Percentiles rank a stretch among this genome's conserved stretches.
Conservation (phyloP, 2,329 filamentous ascomycete species). For the Mycocentrospora acerina region DNA sequence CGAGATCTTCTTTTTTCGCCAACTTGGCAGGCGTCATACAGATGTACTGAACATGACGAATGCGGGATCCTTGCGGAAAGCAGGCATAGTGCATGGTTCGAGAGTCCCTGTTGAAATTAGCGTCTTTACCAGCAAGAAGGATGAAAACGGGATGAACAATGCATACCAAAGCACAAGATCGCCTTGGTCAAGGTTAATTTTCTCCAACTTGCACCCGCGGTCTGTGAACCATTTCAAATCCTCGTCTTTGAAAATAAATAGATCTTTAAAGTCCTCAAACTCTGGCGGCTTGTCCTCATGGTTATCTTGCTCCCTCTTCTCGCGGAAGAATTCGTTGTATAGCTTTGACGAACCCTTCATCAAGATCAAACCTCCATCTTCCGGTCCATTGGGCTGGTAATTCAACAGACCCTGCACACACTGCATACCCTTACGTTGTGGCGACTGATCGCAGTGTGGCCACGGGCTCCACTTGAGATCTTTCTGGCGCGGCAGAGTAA, state of each 20-base stretch:
- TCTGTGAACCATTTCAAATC: constrained; percentile 49
- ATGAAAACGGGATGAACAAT: background rate
- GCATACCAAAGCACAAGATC: constrained; percentile 32
- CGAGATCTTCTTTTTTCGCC: constrained; percentile 18
- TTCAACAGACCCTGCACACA: constrained; percentile 50
- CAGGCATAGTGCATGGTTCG: constrained; percentile 48
- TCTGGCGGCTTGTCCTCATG: constrained; percentile 18
- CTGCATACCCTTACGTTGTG: constrained; percentile 44
- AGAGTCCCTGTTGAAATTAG: constrained; percentile 47
- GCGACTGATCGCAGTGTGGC: constrained; percentile 46
- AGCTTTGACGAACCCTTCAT: constrained; percentile 48
- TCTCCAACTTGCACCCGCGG: constrained; percentile 42
- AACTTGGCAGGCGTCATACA: constrained; percentile 23
- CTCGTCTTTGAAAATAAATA: constrained; percentile 47
- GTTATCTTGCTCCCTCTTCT: constrained; percentile 12
- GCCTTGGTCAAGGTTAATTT: constrained; percentile 46
- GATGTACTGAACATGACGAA: constrained; percentile 21
- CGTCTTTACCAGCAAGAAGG: too few species aligned
- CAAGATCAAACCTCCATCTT: constrained; percentile 51
- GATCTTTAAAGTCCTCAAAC: constrained; percentile 39
- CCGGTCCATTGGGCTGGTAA: constrained; percentile 46
- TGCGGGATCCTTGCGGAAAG: constrained; percentile 13
- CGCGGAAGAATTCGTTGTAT: constrained; percentile 48
- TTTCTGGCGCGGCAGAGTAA: constrained; percentile 41
- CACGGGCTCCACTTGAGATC: constrained; percentile 41